A percentile compares a stretch with the other conserved stretches of the same genome.
phyloP scores from a whole-genome alignment of 371 early-diverging fungal species.

The Mortierella sp. region DNA sequence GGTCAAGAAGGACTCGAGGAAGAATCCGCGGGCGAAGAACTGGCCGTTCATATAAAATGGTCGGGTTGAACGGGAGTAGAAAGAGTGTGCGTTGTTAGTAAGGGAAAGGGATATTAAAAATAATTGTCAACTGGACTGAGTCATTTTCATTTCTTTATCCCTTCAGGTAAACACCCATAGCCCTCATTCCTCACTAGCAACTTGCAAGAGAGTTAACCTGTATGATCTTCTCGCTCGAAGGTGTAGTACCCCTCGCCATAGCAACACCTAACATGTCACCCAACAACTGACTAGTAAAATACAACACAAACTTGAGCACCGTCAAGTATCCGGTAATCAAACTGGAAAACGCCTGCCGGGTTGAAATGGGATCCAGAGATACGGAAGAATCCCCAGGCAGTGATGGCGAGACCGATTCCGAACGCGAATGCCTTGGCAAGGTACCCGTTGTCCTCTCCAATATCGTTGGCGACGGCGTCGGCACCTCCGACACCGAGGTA shows the following conservation, averaged over 20 bases:
- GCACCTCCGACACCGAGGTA: constrained; percentile 64
- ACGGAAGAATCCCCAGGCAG: constrained; percentile 63
- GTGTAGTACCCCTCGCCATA: constrained; percentile 59
- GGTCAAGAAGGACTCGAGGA: constrained; percentile 69
- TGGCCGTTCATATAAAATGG: constrained; percentile 21
- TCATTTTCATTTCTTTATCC: neutral
- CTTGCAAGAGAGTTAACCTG: constrained; percentile 57
- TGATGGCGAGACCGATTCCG: constrained; percentile 52
- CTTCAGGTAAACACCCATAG: neutral
- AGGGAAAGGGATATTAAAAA: neutral
- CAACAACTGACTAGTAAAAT: constrained; percentile 64
- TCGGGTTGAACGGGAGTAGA: neutral
- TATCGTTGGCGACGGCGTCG: constrained; percentile 40
- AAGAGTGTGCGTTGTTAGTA: neutral
- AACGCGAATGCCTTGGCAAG: constrained; percentile 34
- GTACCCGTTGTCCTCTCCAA: neutral
- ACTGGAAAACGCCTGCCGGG: constrained; percentile 61
- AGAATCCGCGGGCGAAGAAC: constrained; percentile 61
- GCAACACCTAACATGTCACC: constrained; percentile 67
- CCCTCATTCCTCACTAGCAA: neutral
- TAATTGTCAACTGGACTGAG: neutral
- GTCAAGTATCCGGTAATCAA: constrained; percentile 62
- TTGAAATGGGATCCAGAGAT: constrained; percentile 73
- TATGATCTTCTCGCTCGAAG: constrained; percentile 30
- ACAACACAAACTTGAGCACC: constrained; percentile 59